Base-by-base conservation (phyloP, 2,329 filamentous ascomycete species). In the Fusarium oligoseptatum region DNA sequence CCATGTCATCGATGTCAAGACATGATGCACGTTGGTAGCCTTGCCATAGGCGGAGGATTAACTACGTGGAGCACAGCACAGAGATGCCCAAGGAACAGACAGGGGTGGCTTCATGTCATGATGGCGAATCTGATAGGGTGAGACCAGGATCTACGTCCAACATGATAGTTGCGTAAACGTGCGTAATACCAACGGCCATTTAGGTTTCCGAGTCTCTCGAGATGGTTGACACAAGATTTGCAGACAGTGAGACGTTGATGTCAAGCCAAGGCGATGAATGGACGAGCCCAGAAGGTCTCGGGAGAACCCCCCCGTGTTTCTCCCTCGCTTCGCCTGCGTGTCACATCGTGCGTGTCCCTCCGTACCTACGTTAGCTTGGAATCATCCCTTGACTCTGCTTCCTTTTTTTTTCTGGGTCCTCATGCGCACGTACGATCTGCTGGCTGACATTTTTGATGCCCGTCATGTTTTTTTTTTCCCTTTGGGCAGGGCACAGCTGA, bases 401-500 rank as follows among this genome's bases (percentile, higher is more conserved):
- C 34, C 36, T 57, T 41, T 58, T 56, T 39, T 36, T 45, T 39
- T 36, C 22, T 14, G 45, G 67, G 56, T 37, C 22, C 60, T 63
- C 32, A 55, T 63, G 60, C 48, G 36, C 61, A 57, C 37, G 48
- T 56, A 64, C 36, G 48, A 43, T 57, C 48, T 45, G 52, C 50
- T 45, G 27, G 62, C 62, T 55, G 66, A 41, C 69, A 37, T 56
- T 43, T 43, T 62, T 73, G 48, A 70, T 66, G 70, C 57, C 72
- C 58, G 65, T 64, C 50, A 67, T 62, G 50, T 20, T 45, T 39
- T 64, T 64, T 45, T n/a, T 32, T 20, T 45, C 29, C 56, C 57
- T 36, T n/a, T 22, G 15, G 43, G 32, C 43, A 52, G 45, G 20
- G n/a, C 48, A 41, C 57, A 39, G 60, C 24, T 52, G 48, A 52